Base-by-base conservation (phyloP, 2,329 filamentous ascomycete genomes). In the Phaeomoniella chlamydospora region DNA sequence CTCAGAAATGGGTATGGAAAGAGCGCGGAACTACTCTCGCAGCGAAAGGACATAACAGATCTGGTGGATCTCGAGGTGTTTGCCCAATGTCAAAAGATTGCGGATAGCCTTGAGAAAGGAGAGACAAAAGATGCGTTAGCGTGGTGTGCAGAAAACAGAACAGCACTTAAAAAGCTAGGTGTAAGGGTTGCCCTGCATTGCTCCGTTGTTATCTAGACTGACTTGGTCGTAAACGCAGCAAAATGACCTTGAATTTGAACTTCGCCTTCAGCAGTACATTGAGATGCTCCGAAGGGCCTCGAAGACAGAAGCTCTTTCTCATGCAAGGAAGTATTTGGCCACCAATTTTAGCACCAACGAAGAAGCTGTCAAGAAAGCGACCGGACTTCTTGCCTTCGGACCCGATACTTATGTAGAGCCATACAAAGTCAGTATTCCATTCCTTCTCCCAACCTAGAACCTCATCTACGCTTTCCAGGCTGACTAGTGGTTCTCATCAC, bases 71-170 rank as follows among this genome's bases (percentile, higher is more conserved):
- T 94, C 2, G 77, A 86, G 35, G 88, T 86, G 0, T 96, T 96
- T 57, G 74, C 81, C 36, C 72, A 80, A 47, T 88, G 87, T 63
- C 79, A 79, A 41, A 71, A 70, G 39, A 85, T 96, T 45, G 76
- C 84, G 40, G 69, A 77, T 47, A 81, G 78, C 41, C 60, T 98
- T 41, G 62, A 72, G 31, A 67, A 68, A 29, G 76, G 78, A 18
- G 82, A 76, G 46, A 80, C 88, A 3, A 68, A 69, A 22, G 82
- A 92, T 48, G 87, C 86, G 15, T 58, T 98, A 37, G 72, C 75
- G 10, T 98, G 90, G 90, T 94, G 90, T 55, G 74, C 69, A 12
- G 88, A 96, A 50, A 94, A 94, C 57, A 90, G 92, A 58, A 87
- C 88, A 49, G 81, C 87, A 43, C 62, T 98, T 40, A 82, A 86